Evolutionary conservation across 2,329 filamentous ascomycete species (phyloP).

Genomic region (Sporothrix dimorphospora): DNA sequence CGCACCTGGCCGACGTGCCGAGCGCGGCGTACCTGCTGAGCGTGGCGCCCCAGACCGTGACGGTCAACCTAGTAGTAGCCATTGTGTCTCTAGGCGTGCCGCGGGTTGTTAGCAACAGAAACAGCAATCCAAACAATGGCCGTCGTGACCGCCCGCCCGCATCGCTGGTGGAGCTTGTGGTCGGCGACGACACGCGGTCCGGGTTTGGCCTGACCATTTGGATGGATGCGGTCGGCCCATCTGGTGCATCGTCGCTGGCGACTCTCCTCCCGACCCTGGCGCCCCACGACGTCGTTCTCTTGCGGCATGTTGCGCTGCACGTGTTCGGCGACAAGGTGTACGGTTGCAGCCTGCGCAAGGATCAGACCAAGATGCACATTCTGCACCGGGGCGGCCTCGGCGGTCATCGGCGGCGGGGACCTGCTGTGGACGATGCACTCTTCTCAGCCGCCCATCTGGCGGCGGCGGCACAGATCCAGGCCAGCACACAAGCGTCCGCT

Average conservation of each 20-base stretch:
- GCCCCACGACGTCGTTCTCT: conserved; percentile 74
- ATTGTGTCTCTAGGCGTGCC: conserved; percentile 70
- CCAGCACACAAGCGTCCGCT: neutral
- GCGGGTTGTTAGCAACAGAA: conserved; percentile 31
- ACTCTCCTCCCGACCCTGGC: conserved; percentile 54
- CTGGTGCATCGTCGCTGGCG: conserved; percentile 39
- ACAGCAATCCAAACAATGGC: neutral
- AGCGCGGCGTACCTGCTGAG: conserved; percentile 64
- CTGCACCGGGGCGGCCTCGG: conserved; percentile 56
- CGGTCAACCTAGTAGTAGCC: conserved; percentile 78
- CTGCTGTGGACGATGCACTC: conserved; percentile 41
- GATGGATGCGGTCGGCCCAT: conserved; percentile 50
- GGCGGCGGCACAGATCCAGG: conserved; percentile 37
- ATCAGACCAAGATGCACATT: conserved; percentile 70
- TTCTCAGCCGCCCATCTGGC: conserved; percentile 59
- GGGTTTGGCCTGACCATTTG: conserved; percentile 86
- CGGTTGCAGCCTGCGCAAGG: conserved; percentile 76
- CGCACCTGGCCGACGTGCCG: conserved; percentile 71
- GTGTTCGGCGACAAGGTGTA: conserved; percentile 78
- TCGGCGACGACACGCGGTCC: conserved; percentile 82
- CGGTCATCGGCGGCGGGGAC: conserved; percentile 54
- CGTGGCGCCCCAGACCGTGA: conserved; percentile 78
- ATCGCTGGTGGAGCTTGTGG: conserved; percentile 73
- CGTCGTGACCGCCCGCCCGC: conserved; percentile 42
- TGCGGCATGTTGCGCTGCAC: conserved; percentile 78